Base-by-base conservation (phyloP, 1,284 basidiomycete genomes). In the Fomitopsis pinicola region DNA sequence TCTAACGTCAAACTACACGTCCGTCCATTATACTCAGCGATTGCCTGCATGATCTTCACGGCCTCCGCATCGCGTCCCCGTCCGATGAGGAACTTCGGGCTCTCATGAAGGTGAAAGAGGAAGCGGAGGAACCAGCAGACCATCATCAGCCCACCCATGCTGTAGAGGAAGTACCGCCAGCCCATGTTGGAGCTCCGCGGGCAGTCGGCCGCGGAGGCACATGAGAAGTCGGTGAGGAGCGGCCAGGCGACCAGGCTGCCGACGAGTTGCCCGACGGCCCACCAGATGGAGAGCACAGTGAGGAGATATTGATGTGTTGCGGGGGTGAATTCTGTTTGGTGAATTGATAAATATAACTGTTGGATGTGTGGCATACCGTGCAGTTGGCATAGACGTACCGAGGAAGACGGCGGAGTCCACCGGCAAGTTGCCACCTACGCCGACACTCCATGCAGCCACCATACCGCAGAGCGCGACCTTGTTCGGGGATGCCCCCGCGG, bases 331-430 rank as follows among this genome's bases (percentile, higher is more conserved):
- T 87, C 85, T 84, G 61, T 10, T 15, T 22, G 14, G 45, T 28
- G 1, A 22, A 22, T n/a, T n/a, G n/a, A n/a, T 22, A 22, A 22
- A 4, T 40, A 40, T 33, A 40, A 3, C 12, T 12, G 38, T 40
- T 14, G 12, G 45, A 48, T 26, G n/a, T 19, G 14, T 3, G 5
- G 38, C 42, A 19, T 45, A 22, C 17, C n/a, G n/a, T 22, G 44
- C n/a, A 2, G 14, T 45, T 17, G n/a, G n/a, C n/a, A 19, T 4
- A 15, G 1, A 70, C 76, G 66, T 61, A 90, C 89, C 87, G 10
- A 93, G 79, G 69, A 91, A 90, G 57, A 93, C 86, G 0, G 89
- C 86, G 15, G 89, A 88, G 70, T 94, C 91, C 5, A 94, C 89
- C 0, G 91, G 87, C 54, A 89, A 70, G 67, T 90, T 90, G n/a